These are phyloP conservation scores for Exophiala bonariae DNA, from an alignment of 2,329 filamentous ascomycete species.

Conservation along the genomic window DNA sequence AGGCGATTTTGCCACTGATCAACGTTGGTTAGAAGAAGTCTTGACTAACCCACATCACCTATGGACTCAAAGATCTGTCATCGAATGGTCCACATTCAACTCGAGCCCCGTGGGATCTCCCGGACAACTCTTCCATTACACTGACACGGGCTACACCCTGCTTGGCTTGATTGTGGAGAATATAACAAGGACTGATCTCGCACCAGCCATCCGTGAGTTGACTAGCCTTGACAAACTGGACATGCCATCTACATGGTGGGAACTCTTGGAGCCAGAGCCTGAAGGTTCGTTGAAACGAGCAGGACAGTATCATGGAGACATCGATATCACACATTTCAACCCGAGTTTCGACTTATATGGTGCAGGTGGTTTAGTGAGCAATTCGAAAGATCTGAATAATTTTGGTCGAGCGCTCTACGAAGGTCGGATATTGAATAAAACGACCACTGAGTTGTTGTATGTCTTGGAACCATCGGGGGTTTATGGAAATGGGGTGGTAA, in stretches of 20 bases:
- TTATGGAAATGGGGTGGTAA: constrained; percentile 11
- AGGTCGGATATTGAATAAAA: constrained; percentile 8
- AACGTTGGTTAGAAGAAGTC: constrained; percentile 12
- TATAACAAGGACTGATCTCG: constrained; percentile 10
- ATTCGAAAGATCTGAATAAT: constrained; percentile 11
- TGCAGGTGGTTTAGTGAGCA: constrained; percentile 11
- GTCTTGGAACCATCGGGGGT: constrained; percentile 9
- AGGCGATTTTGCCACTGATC: constrained; percentile 13
- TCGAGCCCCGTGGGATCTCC: constrained; percentile 8
- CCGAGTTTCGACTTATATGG: constrained; percentile 11
- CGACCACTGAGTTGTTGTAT: constrained; percentile 9
- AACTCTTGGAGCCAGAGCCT: constrained; percentile 9
- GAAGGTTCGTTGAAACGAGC: constrained; percentile 5
- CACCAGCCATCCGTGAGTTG: constrained; percentile 9
- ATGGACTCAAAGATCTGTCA: constrained; percentile 6
- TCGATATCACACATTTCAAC: constrained; percentile 9
- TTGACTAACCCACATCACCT: constrained; percentile 7
- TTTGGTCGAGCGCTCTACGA: constrained; percentile 10
- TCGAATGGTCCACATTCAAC: constrained; percentile 10
- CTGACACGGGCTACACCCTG: constrained; percentile 11
- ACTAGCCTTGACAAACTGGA: constrained; percentile 10
- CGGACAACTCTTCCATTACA: constrained; percentile 9
- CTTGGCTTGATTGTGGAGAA: constrained; percentile 13
- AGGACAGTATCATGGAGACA: constrained; percentile 9
- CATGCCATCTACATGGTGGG: constrained; percentile 14